phyloP scores from a whole-genome alignment of 1,284 basidiomycete species.

The Takashimella tepidaria region DNA sequence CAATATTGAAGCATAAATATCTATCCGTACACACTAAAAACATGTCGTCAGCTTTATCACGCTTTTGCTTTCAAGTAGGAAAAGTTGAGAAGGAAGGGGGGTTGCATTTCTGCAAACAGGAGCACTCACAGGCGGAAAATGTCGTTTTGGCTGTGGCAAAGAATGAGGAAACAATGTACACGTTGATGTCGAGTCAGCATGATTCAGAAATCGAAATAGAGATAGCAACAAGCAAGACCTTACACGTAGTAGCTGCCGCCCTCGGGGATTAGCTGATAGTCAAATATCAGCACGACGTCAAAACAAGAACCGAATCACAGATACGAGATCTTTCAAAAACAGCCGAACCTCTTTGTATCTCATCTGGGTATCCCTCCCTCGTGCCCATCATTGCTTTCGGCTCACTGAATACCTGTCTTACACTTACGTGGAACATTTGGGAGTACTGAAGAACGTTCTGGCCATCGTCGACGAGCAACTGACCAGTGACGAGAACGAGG shows the following conservation, averaged over 20 bases:
- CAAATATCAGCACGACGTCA: conserved; percentile 1
- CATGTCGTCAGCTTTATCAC: conserved; percentile 7
- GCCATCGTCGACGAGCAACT: conserved; percentile 73
- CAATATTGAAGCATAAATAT: background rate
- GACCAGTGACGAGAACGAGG: conserved; percentile 83
- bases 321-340: too few species aligned
- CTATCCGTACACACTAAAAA: conserved; percentile 27
- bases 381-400: too few species aligned
- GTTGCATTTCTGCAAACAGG: background rate
- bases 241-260: conserved; percentile 77
- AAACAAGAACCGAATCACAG: too few species aligned
- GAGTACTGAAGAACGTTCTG: conserved; percentile 77
- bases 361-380: too few species aligned
- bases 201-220: background rate
- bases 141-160: conserved; percentile 63
- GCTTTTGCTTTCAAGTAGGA: background rate
- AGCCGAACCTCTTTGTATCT: too few species aligned
- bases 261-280: conserved; percentile 62
- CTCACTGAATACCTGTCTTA: too few species aligned
- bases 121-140: conserved; percentile 68
- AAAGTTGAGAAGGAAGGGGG: too few species aligned
- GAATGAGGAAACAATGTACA: background rate
- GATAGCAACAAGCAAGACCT: conserved; percentile 31
- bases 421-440: conserved; percentile 72
- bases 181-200: background rate